A percentile compares a stretch with the other conserved stretches of the same genome.
These are phyloP conservation scores for Toxoplasma gondii DNA, from an alignment of 169 alveolate species.

Conservation along the genomic window DNA sequence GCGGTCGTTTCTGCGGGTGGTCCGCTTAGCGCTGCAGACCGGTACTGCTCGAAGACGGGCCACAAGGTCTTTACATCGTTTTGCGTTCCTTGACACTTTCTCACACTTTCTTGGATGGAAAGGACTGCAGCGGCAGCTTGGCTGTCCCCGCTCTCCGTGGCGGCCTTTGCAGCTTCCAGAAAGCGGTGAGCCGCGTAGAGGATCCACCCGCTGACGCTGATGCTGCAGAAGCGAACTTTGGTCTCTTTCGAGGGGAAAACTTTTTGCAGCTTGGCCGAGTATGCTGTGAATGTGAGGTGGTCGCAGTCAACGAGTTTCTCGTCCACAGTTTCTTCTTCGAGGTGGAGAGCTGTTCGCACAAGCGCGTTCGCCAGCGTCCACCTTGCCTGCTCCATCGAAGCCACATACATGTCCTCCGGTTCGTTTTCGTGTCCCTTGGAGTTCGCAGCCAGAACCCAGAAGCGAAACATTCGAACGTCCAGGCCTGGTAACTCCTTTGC, in stretches of 20 bases:
- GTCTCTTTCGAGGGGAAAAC: neutral
- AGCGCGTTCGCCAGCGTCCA: neutral
- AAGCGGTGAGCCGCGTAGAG: neutral
- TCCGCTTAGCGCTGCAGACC: neutral
- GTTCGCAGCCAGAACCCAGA: conserved; percentile 1
- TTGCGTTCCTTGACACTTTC: neutral
- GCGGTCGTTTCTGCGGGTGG: no score
- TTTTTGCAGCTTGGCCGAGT: neutral
- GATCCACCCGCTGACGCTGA: neutral
- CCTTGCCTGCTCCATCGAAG: neutral
- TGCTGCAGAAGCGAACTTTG: neutral
- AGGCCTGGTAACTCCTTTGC: neutral
- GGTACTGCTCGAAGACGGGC: neutral
- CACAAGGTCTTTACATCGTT: neutral
- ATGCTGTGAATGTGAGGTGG: neutral
- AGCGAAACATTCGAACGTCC: neutral
- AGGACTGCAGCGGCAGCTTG: neutral
- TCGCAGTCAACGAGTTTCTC: neutral
- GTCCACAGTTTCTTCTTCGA: neutral
- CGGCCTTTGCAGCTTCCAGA: neutral
- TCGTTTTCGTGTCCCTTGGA: neutral
- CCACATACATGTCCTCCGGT: neutral
- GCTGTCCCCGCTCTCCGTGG: neutral
- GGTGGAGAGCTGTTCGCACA: neutral
- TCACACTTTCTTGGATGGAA: neutral